phyloP scores from a whole-genome alignment of 2,329 filamentous ascomycete species.

The Penicillium hordei region DNA sequence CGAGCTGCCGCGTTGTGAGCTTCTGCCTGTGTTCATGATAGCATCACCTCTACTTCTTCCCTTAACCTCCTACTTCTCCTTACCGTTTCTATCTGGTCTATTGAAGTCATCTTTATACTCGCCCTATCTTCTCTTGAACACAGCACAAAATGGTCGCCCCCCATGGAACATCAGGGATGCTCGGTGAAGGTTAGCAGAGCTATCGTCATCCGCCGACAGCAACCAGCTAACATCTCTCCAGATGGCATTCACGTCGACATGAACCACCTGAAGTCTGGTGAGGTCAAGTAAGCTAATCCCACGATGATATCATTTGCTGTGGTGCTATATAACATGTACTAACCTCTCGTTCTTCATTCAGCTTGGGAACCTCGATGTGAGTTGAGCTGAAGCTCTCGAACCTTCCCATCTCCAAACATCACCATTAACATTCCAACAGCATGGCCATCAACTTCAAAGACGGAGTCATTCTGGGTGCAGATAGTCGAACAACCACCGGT shows the following conservation, averaged over 20 bases:
- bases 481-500: slow-evolving; percentile 95
- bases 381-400: slow-evolving; percentile 34
- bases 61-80: slow-evolving; percentile 8
- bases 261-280: slow-evolving; percentile 96
- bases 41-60: slow-evolving; percentile 18
- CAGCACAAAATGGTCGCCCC: slow-evolving; percentile 41
- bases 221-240: slow-evolving; percentile 43
- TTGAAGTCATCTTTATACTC: slow-evolving; percentile 3
- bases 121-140: not conserved
- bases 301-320: not conserved
- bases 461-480: slow-evolving; percentile 93
- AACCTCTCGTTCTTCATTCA: slow-evolving; percentile 40
- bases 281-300: slow-evolving; percentile 79
- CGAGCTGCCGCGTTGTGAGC: slow-evolving; percentile 32
- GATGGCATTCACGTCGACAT: slow-evolving; percentile 99
- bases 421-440: slow-evolving; percentile 50
- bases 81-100: slow-evolving; percentile 2
- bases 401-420: slow-evolving; percentile 17
- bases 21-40: slow-evolving; percentile 28
- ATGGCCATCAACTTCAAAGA: slow-evolving; percentile 99
- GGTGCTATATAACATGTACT: slow-evolving; percentile 31
- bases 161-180: slow-evolving; percentile 43
- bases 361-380: slow-evolving; percentile 96
- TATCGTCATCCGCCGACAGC: slow-evolving; percentile 18
- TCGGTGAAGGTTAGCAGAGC: slow-evolving; percentile 44